A percentile compares a stretch with the other conserved stretches of the same genome.
These are phyloP conservation scores for Yamadazyma diddensiae DNA, from an alignment of 1,139 yeast species.

Conservation along the genomic window DNA sequence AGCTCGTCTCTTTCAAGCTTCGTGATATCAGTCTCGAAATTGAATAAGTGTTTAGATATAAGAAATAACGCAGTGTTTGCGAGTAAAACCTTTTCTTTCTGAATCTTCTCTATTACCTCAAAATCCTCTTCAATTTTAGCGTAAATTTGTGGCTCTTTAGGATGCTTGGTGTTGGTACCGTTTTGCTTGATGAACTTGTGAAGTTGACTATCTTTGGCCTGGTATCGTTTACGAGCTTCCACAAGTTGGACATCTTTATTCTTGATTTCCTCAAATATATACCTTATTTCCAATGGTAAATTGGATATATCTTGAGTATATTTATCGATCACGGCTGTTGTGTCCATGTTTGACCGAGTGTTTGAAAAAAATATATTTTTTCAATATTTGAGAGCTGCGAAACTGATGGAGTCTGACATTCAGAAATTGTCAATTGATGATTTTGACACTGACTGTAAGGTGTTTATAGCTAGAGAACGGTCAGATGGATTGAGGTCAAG, in stretches of 20 bases:
- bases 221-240: conserved; percentile 66
- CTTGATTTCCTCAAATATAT: conserved; percentile 74
- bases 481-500: too few species aligned
- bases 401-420: background rate
- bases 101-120: conserved; percentile 57
- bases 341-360: conserved; percentile 31
- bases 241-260: conserved; percentile 64
- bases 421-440: too few species aligned
- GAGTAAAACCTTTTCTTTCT: conserved; percentile 72
- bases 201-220: conserved; percentile 70
- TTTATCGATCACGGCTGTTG: conserved; percentile 48
- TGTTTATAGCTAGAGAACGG: too few species aligned
- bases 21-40: conserved; percentile 72
- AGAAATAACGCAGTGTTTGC: conserved; percentile 82
- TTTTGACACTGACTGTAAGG: too few species aligned
- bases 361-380: background rate
- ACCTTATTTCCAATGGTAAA: conserved; percentile 85
- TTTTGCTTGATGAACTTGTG: conserved; percentile 81
- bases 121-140: conserved; percentile 71
- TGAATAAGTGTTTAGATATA: conserved; percentile 69
- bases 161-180: conserved; percentile 79
- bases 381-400: background rate
- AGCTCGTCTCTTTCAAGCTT: conserved; percentile 78
- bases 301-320: conserved; percentile 63
- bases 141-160: conserved; percentile 71